Evolutionary conservation across 2,329 filamentous ascomycete species (phyloP).

Genomic region (Bertia moriformis): DNA sequence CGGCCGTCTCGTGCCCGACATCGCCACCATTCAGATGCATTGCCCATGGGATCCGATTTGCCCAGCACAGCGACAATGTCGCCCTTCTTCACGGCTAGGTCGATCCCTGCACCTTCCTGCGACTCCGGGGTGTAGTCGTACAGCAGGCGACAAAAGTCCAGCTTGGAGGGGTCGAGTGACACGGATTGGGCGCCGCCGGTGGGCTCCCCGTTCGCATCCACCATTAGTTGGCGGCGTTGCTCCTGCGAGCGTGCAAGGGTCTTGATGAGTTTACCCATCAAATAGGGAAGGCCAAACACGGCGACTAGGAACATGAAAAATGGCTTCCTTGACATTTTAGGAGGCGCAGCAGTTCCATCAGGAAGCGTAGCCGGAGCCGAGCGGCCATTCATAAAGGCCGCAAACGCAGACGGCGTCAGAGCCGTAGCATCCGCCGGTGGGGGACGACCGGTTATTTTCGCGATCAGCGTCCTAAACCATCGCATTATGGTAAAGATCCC

Average conservation of each 20-base stretch:
- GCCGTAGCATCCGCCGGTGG: constrained; percentile 75
- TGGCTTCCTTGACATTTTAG: constrained; percentile 80
- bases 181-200: constrained; percentile 21
- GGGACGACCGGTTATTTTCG: constrained; percentile 83
- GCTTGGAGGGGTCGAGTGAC: constrained; percentile 69
- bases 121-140: constrained; percentile 85
- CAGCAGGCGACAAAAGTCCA: constrained; percentile 88
- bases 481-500: constrained; percentile 93
- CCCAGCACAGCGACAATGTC: constrained; percentile 87
- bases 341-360: constrained; percentile 44
- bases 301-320: constrained; percentile 91
- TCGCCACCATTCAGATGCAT: constrained; percentile 92
- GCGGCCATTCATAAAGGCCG: constrained; percentile 65
- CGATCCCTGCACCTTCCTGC: constrained; percentile 53
- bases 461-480: constrained; percentile 82
- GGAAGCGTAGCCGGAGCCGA: constrained; percentile 36
- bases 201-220: constrained; percentile 30
- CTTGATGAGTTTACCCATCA: constrained; percentile 92
- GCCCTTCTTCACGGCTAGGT: constrained; percentile 83
- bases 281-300: constrained; percentile 85
- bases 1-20: constrained; percentile 81
- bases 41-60: constrained; percentile 83
- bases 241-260: constrained; percentile 72
- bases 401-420: constrained; percentile 81
- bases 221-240: constrained; percentile 41